These are phyloP conservation scores for Canariomyces notabilis DNA, from an alignment of 2,329 filamentous ascomycete species.

Conservation along the genomic window DNA sequence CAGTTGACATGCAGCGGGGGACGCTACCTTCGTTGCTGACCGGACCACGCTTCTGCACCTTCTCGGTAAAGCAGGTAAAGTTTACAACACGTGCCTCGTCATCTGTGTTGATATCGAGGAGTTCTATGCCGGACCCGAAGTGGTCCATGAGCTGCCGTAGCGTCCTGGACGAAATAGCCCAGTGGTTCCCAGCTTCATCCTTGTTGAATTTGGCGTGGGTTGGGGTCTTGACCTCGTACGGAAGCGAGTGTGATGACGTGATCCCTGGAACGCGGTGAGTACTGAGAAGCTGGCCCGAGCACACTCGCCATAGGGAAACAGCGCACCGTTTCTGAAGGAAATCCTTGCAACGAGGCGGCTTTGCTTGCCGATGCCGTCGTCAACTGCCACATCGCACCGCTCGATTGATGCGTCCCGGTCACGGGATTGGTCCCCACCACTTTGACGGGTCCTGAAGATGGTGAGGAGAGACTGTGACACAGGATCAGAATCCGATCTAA, in stretches of 20 bases:
- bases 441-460: slow-evolving; percentile 63
- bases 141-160: slow-evolving; percentile 74
- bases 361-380: slow-evolving; percentile 64
- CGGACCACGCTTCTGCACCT: slow-evolving; percentile 56
- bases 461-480: slow-evolving; percentile 58
- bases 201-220: slow-evolving; percentile 72
- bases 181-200: slow-evolving; percentile 60
- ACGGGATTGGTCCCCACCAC: slow-evolving; percentile 49
- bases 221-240: slow-evolving; percentile 68
- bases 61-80: slow-evolving; percentile 79
- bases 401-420: slow-evolving; percentile 68
- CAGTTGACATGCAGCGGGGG: neutral
- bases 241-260: slow-evolving; percentile 70
- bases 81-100: slow-evolving; percentile 62
- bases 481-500: slow-evolving; percentile 4
- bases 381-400: slow-evolving; percentile 66
- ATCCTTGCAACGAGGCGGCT: slow-evolving; percentile 72
- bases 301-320: neutral
- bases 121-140: slow-evolving; percentile 74
- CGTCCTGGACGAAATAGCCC: slow-evolving; percentile 66
- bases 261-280: slow-evolving; percentile 51
- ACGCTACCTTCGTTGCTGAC: slow-evolving; percentile 43
- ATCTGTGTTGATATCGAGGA: slow-evolving; percentile 72
- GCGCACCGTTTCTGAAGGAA: slow-evolving; percentile 63
- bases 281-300: slow-evolving; percentile 19